Conservation (phyloP, 2,329 filamentous ascomycete genomes). For the Coccinonectria pachysandricola region DNA sequence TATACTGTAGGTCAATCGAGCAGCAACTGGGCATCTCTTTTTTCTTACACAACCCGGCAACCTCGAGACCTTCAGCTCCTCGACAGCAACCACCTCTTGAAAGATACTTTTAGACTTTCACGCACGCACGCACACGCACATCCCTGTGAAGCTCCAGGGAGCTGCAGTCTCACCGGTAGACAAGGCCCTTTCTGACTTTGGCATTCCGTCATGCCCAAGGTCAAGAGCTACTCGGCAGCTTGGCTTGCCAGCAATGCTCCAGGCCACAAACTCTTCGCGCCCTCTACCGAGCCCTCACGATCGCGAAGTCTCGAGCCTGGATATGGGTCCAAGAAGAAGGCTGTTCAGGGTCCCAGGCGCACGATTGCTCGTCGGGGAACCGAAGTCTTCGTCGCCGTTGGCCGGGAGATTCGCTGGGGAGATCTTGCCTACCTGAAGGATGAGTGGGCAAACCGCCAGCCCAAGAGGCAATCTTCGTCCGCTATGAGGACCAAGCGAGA, state of each 20-base stretch:
- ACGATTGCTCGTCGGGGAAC: slow-evolving; percentile 74
- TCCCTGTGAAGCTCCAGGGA: slow-evolving; percentile 8
- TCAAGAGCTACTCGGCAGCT: slow-evolving; percentile 73
- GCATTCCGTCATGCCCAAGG: slow-evolving; percentile 59
- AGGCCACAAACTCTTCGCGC: slow-evolving; percentile 67
- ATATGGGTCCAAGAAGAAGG: slow-evolving; percentile 33
- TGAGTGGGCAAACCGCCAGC: slow-evolving; percentile 24
- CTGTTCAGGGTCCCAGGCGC: slow-evolving; percentile 39
- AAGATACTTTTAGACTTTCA: slow-evolving; percentile 1
- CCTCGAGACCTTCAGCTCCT: slow-evolving; percentile 12
- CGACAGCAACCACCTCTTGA: slow-evolving; percentile 1
- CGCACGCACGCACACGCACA: neutral
- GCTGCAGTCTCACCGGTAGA: slow-evolving; percentile 2
- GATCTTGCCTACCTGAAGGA: slow-evolving; percentile 75
- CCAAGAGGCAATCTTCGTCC: slow-evolving; percentile 21
- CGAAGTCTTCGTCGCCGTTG: slow-evolving; percentile 80
- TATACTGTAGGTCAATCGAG: no score
- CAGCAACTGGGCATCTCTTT: no score
- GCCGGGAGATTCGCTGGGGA: slow-evolving; percentile 86
- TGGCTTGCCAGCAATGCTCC: slow-evolving; percentile 76
- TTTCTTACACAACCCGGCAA: slow-evolving; percentile 5
- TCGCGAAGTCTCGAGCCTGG: slow-evolving; percentile 30
- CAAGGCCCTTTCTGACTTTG: slow-evolving; percentile 3
- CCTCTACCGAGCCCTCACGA: slow-evolving; percentile 28
- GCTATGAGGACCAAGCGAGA: slow-evolving; percentile 38